phyloP scores from a whole-genome alignment of 2,329 filamentous ascomycete genomes.

The Venturia aucupariae region DNA sequence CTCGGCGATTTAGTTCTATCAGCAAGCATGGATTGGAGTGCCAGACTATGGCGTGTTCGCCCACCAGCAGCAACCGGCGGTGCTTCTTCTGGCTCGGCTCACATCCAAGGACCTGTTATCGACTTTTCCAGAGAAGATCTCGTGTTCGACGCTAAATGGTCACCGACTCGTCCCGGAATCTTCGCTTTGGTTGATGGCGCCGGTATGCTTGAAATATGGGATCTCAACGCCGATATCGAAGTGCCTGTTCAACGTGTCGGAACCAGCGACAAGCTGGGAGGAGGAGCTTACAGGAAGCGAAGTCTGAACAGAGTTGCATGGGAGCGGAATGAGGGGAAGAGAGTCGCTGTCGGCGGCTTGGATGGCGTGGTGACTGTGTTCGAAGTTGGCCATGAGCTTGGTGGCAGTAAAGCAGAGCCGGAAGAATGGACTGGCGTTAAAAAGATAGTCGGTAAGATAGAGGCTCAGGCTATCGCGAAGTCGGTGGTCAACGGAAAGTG shows the following conservation, averaged over 20 bases:
- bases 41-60: constrained; percentile 92
- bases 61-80: constrained; percentile 60
- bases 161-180: constrained; percentile 83
- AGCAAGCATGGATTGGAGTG: constrained; percentile 92
- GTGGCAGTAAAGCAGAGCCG: constrained; percentile 73
- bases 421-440: constrained; percentile 95
- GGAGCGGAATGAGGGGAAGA: constrained; percentile 82
- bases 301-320: constrained; percentile 91
- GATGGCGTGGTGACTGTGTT: constrained; percentile 88
- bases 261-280: constrained; percentile 39
- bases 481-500: constrained; percentile 8
- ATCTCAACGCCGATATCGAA: constrained; percentile 84
- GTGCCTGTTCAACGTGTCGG: constrained; percentile 74
- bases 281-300: constrained; percentile 55
- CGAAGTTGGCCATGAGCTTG: constrained; percentile 74
- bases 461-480: constrained; percentile 11
- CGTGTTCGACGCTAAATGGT: constrained; percentile 95
- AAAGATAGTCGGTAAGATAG: constrained; percentile 54
- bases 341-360: constrained; percentile 82
- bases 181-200: constrained; percentile 92
- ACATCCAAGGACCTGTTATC: constrained; percentile 52
- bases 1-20: constrained; percentile 87
- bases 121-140: constrained; percentile 92
- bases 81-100: constrained; percentile 29
- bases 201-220: constrained; percentile 89